Evolutionary conservation across 768 basidiomycete genomes (phyloP).

Genomic region (Boletus rubropictus): DNA sequence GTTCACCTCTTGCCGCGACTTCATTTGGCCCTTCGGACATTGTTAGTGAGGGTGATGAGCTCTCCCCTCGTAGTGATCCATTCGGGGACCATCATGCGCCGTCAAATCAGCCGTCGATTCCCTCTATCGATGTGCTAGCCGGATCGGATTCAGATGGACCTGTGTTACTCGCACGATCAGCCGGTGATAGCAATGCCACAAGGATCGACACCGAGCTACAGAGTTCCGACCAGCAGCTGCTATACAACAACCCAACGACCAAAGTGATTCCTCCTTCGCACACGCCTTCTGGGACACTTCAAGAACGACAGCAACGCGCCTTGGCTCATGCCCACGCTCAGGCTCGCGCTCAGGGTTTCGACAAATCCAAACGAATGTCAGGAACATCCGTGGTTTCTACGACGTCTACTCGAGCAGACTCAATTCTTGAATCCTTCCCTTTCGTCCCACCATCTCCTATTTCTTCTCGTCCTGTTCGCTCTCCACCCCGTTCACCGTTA

Average conservation of each 20-base stretch:
- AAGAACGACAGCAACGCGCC: constrained; percentile 65
- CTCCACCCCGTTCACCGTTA: constrained; percentile 70
- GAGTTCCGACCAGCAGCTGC: constrained; percentile 37
- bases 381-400: constrained; percentile 63
- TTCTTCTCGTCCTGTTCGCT: constrained; percentile 70
- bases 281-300: constrained; percentile 35
- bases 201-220: constrained; percentile 58
- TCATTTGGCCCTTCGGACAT: constrained; percentile 71
- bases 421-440: constrained; percentile 81
- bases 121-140: constrained; percentile 22
- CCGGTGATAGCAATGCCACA: constrained; percentile 60
- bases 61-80: constrained; percentile 40
- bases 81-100: constrained; percentile 54
- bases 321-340: constrained; percentile 57
- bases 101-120: constrained; percentile 9
- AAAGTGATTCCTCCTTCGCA: constrained; percentile 49
- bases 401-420: constrained; percentile 71
- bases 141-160: constrained; percentile 37
- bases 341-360: constrained; percentile 48
- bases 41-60: constrained; percentile 40
- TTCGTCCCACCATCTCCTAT: constrained; percentile 89
- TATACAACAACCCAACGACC: constrained; percentile 59
- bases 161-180: constrained; percentile 44
- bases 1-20: constrained; percentile 63
- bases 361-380: constrained; percentile 47